Conservation (phyloP, 2,329 filamentous ascomycete genomes). For the Exophiala oligosperma region DNA sequence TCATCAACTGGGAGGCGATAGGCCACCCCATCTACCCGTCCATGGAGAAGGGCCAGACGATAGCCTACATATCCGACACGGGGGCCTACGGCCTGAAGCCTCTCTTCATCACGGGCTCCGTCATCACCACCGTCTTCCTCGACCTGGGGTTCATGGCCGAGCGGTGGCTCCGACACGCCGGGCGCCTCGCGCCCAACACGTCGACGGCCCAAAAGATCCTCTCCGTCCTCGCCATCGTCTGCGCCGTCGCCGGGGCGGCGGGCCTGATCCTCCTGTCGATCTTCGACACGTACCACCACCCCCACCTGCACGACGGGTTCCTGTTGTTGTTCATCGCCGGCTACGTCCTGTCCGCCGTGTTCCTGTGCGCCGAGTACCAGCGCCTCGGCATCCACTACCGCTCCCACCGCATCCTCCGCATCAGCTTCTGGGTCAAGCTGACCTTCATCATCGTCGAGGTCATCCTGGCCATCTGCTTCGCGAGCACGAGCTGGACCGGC, state of each 20-base stretch:
- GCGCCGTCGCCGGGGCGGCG: slow-evolving; percentile 69
- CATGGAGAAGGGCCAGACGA: slow-evolving; percentile 53
- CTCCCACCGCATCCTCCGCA: slow-evolving; percentile 65
- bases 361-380: slow-evolving; percentile 85
- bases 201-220: slow-evolving; percentile 38
- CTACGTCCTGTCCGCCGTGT: slow-evolving; percentile 81
- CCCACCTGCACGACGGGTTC: slow-evolving; percentile 70
- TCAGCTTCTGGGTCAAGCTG: slow-evolving; percentile 87
- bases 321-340: slow-evolving; percentile 80
- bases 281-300: slow-evolving; percentile 77
- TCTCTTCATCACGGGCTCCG: slow-evolving; percentile 61
- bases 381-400: slow-evolving; percentile 78
- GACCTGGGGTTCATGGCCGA: slow-evolving; percentile 79
- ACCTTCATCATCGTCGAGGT: slow-evolving; percentile 80
- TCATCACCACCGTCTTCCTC: slow-evolving; percentile 72
- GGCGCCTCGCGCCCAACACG: slow-evolving; percentile 74
- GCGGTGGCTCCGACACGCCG: slow-evolving; percentile 79
- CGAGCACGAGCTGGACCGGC: slow-evolving; percentile 44
- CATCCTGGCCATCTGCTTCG: slow-evolving; percentile 66
- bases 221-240: slow-evolving; percentile 44
- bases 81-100: slow-evolving; percentile 60
- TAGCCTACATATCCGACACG: slow-evolving; percentile 60
- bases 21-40: slow-evolving; percentile 55
- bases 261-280: slow-evolving; percentile 82
- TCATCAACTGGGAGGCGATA: slow-evolving; percentile 55